Base-by-base conservation (phyloP, 495 filamentous ascomycete genomes). In the Penicillium goetzii region DNA sequence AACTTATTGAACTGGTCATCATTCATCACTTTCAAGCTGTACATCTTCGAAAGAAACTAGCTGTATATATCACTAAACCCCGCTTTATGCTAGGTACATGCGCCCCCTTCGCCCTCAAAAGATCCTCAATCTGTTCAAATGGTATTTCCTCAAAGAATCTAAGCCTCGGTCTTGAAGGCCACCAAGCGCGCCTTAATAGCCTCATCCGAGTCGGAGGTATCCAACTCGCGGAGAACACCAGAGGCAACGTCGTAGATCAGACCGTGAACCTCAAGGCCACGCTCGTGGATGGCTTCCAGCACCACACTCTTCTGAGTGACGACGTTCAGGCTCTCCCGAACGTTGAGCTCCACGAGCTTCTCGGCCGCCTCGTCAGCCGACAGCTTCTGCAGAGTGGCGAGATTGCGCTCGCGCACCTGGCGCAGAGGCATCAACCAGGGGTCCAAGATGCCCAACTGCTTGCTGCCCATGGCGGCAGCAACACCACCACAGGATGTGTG, bases 401-500 rank as follows among this genome's bases (percentile, higher is more conserved):
- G 63, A 62, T 82, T 76, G 40, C 74, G 71, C 66, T 92, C 74
- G 12, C 88, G 84, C 58, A 96, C 62, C 58, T 84, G 80, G 45
- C 86, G 83, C 56, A 95, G 74, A 1, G 92, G 92, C 55, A 86
- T 75, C 59, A 97, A 78, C 92, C 92, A 97, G 1, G 86, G 87
- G 73, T 96, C 92, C 53, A 96, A 76, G n/a, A 91, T 85, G 4
- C 92, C 92, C 23, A 96, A 76, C 56, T 87, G 85, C 58, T 75
- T 73, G 71, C 92, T 88, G 14, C 80, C 79, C 54, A 96, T 80
- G 0, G 90, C 85, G 0, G 88, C 92, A 0, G 80, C 82, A 2
- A 90, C 89, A 21, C 92, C 92, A 19, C 92, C 92, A 78, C 92
- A 97, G 54, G 76, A 76, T 3, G 90, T 89, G 79, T 97, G 92